Conservation (phyloP, 208 protist species). For the Crithidia expoeki region DNA sequence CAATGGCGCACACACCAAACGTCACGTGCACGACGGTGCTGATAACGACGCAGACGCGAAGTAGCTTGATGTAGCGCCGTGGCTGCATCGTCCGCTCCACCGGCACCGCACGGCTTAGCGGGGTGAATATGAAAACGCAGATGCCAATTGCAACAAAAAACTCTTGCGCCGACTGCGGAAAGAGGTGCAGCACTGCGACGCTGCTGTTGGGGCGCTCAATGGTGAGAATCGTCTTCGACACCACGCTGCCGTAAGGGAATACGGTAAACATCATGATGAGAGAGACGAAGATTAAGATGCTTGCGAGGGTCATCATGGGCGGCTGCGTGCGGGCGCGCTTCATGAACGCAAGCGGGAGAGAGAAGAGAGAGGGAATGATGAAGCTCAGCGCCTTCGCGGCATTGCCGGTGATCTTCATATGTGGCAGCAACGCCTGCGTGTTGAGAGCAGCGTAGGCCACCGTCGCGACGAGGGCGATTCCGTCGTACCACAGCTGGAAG, state of each 20-base stretch:
- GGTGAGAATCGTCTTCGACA: not conserved
- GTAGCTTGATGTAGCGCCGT: constrained; percentile 30
- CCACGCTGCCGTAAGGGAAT: constrained; percentile 29
- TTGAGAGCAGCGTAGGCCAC: constrained; percentile 47
- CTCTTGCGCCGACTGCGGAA: constrained; percentile 26
- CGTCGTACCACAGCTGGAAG: constrained; percentile 35
- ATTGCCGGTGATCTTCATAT: constrained; percentile 33
- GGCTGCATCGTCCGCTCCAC: constrained; percentile 51
- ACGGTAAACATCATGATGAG: constrained; percentile 38
- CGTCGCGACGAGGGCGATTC: constrained; percentile 40
- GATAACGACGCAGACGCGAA: constrained; percentile 24
- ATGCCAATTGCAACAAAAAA: constrained; percentile 48
- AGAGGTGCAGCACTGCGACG: constrained; percentile 22
- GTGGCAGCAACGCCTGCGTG: constrained; percentile 33
- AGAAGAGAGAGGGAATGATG: constrained; percentile 43
- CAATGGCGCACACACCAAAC: constrained; percentile 44
- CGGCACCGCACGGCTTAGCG: constrained; percentile 35
- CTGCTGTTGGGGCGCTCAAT: not conserved
- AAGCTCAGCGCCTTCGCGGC: constrained; percentile 37
- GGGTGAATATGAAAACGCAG: constrained; percentile 33
- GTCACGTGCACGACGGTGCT: constrained; percentile 32
- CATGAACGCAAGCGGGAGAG: constrained; percentile 49
- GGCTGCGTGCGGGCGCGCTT: constrained; percentile 43
- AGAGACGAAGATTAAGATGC: constrained; percentile 38
- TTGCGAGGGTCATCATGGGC: constrained; percentile 37